Percentiles rank a stretch among this genome's conserved stretches.
Conservation (phyloP, 169 alveolate species). For the Besnoitia besnoiti region DNA sequence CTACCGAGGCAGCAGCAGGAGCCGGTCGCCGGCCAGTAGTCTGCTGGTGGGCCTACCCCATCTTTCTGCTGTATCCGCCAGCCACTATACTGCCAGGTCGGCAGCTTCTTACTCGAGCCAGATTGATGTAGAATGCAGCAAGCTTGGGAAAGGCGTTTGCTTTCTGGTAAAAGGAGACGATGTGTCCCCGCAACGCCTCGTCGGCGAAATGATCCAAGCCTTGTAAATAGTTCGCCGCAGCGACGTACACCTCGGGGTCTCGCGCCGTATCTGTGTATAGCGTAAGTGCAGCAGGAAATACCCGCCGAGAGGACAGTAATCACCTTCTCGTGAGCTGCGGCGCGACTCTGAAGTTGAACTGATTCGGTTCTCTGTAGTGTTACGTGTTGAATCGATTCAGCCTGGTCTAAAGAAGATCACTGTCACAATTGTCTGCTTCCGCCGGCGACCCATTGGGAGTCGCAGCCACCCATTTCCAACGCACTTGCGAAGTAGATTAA, state of each 20-base stretch:
- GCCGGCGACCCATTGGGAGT: no score
- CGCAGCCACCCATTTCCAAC: no score
- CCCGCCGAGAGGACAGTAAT: no score
- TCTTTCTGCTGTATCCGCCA: no score
- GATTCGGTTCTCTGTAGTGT: no score
- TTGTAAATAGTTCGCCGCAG: conserved; percentile 87
- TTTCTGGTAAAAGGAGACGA: conserved; percentile 83
- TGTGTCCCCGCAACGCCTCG: conserved; percentile 83
- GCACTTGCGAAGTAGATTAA: conserved; percentile 76
- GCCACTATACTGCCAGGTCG: no score
- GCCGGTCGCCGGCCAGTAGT: no score
- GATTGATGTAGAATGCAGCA: neutral
- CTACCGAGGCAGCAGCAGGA: no score
- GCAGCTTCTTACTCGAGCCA: neutral
- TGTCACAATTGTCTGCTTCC: no score
- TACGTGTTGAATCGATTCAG: no score
- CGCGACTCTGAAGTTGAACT: neutral
- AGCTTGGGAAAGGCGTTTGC: conserved; percentile 79
- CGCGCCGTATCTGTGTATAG: conserved; percentile 81
- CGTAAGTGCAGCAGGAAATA: neutral
- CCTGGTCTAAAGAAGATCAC: no score
- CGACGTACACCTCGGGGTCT: conserved; percentile 81
- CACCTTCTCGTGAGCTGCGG: neutral
- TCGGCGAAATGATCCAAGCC: conserved; percentile 85
- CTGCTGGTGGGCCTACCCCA: no score